Evolutionary conservation across 192 early-diverging fungal species (phyloP).

Genomic region (Entomortierella lignicola): DNA sequence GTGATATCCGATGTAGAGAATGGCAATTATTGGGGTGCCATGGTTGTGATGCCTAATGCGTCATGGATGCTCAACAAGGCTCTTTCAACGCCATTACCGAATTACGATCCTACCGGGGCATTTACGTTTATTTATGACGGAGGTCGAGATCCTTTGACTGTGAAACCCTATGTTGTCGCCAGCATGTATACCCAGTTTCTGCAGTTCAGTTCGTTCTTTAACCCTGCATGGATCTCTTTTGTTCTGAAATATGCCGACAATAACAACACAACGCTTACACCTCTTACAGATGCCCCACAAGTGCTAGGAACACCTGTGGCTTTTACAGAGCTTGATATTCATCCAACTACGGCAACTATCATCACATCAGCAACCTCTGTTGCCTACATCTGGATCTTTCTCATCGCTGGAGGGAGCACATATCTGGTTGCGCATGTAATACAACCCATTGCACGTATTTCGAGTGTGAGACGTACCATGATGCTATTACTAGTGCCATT

Average conservation of each 20-base stretch:
- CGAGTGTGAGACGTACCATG: conserved; percentile 27
- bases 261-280: conserved; percentile 18
- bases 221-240: conserved; percentile 35
- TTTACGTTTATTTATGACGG: conserved; percentile 47
- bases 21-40: conserved; percentile 49
- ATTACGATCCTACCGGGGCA: conserved; percentile 40
- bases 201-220: conserved; percentile 31
- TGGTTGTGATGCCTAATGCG: conserved; percentile 29
- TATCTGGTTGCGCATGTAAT: conserved; percentile 38
- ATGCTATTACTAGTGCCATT: conserved; percentile 18
- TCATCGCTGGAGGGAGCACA: conserved; percentile 39
- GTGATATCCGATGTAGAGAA: conserved; percentile 33
- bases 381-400: conserved; percentile 48
- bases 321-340: conserved; percentile 37
- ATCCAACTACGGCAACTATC: conserved; percentile 30
- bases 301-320: conserved; percentile 36
- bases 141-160: conserved; percentile 30
- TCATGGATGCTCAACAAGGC: conserved; percentile 30
- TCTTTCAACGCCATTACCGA: conserved; percentile 9
- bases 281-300: conserved; percentile 20
- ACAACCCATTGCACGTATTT: conserved; percentile 10
- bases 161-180: conserved; percentile 36
- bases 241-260: conserved; percentile 17
- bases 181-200: conserved; percentile 46
- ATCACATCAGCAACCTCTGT: conserved; percentile 44